Percentiles rank a stretch among this genome's conserved stretches.
phyloP scores from a whole-genome alignment of 1,284 basidiomycete genomes.

The Ustilago loliicola region DNA sequence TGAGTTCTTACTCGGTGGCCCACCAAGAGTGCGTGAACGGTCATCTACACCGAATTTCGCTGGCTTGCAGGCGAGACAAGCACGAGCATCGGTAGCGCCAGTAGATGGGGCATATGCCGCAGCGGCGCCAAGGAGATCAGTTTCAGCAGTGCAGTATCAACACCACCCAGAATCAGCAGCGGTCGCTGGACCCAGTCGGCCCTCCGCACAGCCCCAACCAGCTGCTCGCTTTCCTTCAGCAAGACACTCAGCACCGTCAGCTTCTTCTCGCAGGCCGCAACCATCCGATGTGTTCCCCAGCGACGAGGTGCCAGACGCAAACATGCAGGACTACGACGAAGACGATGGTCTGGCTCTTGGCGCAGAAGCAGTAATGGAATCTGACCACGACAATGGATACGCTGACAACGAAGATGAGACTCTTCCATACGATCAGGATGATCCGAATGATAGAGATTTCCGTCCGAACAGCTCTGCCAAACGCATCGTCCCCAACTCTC shows the following conservation, averaged over 20 bases:
- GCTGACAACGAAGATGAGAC: constrained; percentile 24
- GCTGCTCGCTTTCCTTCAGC: not conserved
- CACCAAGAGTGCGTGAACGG: constrained; percentile 10
- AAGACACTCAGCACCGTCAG: not conserved
- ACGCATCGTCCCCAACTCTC: not conserved
- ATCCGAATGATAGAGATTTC: constrained; percentile 42
- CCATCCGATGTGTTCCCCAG: not conserved
- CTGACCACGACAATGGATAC: constrained; percentile 24
- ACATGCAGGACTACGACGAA: constrained; percentile 3
- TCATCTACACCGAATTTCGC: constrained; percentile 11
- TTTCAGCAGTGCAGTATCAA: not conserved
- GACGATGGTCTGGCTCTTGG: constrained; percentile 31
- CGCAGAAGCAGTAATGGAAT: constrained; percentile 37
- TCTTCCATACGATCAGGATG: constrained; percentile 6
- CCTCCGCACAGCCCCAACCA: not conserved
- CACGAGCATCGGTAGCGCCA: not conserved
- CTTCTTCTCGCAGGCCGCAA: not conserved
- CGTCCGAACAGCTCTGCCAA: constrained; percentile 6
- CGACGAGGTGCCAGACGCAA: constrained; percentile 5
- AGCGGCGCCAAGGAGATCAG: not conserved
- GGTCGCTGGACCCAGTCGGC: constrained; percentile 14
- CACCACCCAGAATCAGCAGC: not conserved
- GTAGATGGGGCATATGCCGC: not conserved
- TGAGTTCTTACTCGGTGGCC: constrained; percentile 33
- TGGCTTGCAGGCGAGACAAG: not conserved